A percentile compares a stretch with the other conserved stretches of the same genome.
Evolutionary conservation across 1,284 basidiomycete genomes (phyloP).

Genomic region (Moesziomyces aphidis): DNA sequence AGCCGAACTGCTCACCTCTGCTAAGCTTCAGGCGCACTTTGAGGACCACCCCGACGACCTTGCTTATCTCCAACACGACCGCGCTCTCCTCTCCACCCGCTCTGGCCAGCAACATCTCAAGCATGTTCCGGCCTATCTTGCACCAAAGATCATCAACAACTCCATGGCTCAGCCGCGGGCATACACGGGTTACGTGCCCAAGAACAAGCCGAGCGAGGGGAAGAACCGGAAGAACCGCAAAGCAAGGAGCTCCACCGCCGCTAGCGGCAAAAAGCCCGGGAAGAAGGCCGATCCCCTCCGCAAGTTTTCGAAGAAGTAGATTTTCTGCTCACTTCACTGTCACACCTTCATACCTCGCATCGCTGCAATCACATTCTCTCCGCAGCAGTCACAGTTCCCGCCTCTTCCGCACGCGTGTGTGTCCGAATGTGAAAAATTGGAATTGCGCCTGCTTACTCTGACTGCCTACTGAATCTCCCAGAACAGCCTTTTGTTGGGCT

Average conservation of each 20-base stretch:
- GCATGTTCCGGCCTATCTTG: constrained; percentile 91
- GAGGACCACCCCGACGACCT: constrained; percentile 96
- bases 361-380: not conserved
- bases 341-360: not conserved
- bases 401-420: not conserved
- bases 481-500: constrained; percentile 15
- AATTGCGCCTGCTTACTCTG: too few relatives aligned
- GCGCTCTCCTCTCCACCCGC: constrained; percentile 86
- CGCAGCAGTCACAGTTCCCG: not conserved
- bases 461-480: constrained; percentile 23
- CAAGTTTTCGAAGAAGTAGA: constrained; percentile 53
- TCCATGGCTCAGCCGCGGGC: constrained; percentile 4
- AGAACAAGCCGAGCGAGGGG: constrained; percentile 21
- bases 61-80: constrained; percentile 93
- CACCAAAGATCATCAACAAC: constrained; percentile 79
- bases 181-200: constrained; percentile 33
- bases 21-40: constrained; percentile 96
- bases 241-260: constrained; percentile 6
- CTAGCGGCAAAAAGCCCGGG: constrained; percentile 6
- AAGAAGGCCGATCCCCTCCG: constrained; percentile 56
- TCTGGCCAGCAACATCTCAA: constrained; percentile 87
- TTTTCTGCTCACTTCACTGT: not conserved
- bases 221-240: constrained; percentile 12
- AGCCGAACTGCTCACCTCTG: constrained; percentile 90
- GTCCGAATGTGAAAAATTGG: not conserved